Evolutionary conservation across 306 rosid species (phyloP), one percentile per base, ranked within the genome.

Genomic region (Trifolium dubium): DNA sequence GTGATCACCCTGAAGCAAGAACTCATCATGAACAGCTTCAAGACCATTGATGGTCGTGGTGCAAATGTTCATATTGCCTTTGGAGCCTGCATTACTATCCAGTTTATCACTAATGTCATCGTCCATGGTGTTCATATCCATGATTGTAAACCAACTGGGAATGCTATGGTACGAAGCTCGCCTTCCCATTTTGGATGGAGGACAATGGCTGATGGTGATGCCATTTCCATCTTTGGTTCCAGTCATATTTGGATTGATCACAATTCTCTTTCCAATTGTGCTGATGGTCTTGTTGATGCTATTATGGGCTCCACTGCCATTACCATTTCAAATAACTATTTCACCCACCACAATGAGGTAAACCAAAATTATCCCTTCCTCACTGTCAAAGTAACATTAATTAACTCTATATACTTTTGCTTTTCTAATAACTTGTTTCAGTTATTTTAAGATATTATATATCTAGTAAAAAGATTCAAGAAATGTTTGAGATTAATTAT

Each of bases 161-260:
- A 94, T 8, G 98, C 99, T 63, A 88, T 94, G 97, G 98, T 94
- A 37, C 86, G 99, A 1, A 92, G 96, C 88, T 94, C 99, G 1
- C 99, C 99, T 0, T 79, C 86, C 10, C 99, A 92, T 81, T 94
- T 79, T 19, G 99, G 97, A 0, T 94, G 99, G 99, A 89, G 99
- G 77, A 94, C 97, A 0, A 40, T 92, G 63, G 98, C 99, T 2
- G 99, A 94, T 35, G 99, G 99, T 1, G 99, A 94, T 37, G 98
- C 69, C 3, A 77, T 94, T 41, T 94, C 98, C 61, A 82, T 94
- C 40, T 94, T 91, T 31, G 96, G 95, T 10, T 64, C 97, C 0
- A 94, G 98, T 50, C 96, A 91, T 75, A 77, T 94, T 69, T 94
- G 98, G 98, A 49, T 94, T 14, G 98, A 94, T 39, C 98, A 94